Base-by-base conservation (phyloP, 2,329 filamentous ascomycete species). In the Cladosporium sp. region DNA sequence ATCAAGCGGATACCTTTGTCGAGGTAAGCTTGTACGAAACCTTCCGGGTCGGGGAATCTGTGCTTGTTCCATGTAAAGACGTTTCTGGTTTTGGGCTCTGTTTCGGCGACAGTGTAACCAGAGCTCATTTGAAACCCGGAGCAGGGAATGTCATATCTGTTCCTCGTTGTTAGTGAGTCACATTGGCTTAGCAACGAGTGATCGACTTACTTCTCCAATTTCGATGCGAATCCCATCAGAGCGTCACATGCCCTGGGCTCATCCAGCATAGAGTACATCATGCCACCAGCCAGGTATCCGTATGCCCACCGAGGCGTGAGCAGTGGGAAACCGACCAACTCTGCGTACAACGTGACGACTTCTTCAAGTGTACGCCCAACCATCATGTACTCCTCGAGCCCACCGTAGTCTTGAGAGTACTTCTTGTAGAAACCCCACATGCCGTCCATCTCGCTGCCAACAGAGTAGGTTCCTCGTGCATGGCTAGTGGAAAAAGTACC, bases 391-490 rank as follows among this genome's bases (percentile, higher is more conserved):
- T 87, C 78, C 61, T 88, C 85, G 0, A 88, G 70, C 0, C 85
- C 85, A 18, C 85, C 85, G 55, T 84, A 78, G 53, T 85, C 82
- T 65, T 88, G 85, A 7, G 84, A 77, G 59, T 86, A 86, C 16
- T 86, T 82, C 63, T 88, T 88, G 76, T 82, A 88, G 51, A 78
- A 78, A 0, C 85, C 85, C 83, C 84, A 88, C 68, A 88, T 78
- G 22, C 85, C 84, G 60, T 89, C 85, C 67, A 88, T 84, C 64
- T 88, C 85, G 1, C 80, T 80, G 2, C 85, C 85, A 7, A 88
- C 73, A 7, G 78, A 79, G 71, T 83, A 88, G 13, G 75, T 76
- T 0, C 82, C 84, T 45, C 84, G 71, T 0, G 77, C 73, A 59
- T 88, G 82, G 2, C 78, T 79, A 0, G 83, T 84, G 0, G 84